Evolutionary conservation across 345 rosid species (phyloP).

Genomic region (Euphorbia pulcherrima): DNA sequence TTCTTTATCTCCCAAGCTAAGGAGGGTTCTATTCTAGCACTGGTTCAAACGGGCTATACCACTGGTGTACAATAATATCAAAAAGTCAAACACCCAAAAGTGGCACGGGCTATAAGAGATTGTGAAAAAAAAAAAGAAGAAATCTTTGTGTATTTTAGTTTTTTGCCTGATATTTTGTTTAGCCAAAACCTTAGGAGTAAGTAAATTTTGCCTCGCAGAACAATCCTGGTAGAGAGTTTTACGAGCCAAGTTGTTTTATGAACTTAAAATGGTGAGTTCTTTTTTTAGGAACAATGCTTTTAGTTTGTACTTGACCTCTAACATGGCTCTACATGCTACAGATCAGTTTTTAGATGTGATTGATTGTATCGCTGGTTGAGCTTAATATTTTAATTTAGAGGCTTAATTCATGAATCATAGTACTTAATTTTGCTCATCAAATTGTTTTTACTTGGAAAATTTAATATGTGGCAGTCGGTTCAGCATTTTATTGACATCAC

Average conservation of each 20-base stretch:
- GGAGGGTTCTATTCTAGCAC: neutral
- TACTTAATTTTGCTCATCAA: neutral
- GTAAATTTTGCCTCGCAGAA: neutral
- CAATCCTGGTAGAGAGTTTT: neutral
- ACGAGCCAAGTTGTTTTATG: neutral
- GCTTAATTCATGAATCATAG: neutral
- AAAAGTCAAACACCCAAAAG: neutral
- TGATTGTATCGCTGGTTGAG: neutral
- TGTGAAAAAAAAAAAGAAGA: no score
- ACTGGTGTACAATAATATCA: neutral
- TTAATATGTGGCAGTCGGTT: neutral
- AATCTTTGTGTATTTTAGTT: no score
- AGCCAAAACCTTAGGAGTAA: neutral
- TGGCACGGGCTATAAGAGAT: no score
- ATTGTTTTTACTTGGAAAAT: neutral
- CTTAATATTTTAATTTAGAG: neutral
- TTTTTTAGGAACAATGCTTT: neutral
- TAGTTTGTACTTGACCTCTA: neutral
- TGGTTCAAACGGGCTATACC: neutral
- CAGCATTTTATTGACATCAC: neutral
- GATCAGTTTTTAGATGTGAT: neutral
- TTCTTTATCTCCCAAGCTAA: no score
- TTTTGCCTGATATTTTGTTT: neutral
- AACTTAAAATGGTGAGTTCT: neutral
- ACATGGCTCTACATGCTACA: no score